Base-by-base conservation (phyloP, 2,329 filamentous ascomycete species). In the Fusarium torulosum region DNA sequence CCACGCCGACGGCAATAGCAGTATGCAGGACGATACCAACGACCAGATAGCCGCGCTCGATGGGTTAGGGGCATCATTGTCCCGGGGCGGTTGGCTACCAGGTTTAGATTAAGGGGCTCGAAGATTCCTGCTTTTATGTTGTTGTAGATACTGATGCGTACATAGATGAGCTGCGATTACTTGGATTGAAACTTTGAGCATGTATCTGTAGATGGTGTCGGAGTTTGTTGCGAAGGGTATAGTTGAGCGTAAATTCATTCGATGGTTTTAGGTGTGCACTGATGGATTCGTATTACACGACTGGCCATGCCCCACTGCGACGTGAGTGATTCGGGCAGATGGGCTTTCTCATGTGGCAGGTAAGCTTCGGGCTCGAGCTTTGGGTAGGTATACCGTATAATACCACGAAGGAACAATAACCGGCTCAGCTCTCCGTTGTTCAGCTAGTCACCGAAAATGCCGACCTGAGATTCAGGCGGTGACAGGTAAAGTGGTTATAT, bases 71-170 rank as follows among this genome's bases (percentile, higher is more conserved):
- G 68, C 73, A 37, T 78, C 78, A 10, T 59, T 80, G 43, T 73
- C 69, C 37, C 70, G 69, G 20, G 72, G 69, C 17, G 75, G 76
- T 7, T 81, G 79, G 79, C 63, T 81, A 2, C 74, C 77, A 7
- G 73, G 75, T 0, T 59, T 81, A 53, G 79, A 81, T 47, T 81
- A 72, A 66, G 25, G 38, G 47, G 35, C 5, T 33, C 11, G 42
- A 19, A 15, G 23, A 17, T n/a, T 41, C 20, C 13, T 25, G n/a
- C 17, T 21, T 19, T 33, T 20, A 33, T 38, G 35, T 10, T 19
- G n/a, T 20, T 67, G 29, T 52, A 15, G 23, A 49, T 52, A 53
- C 21, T 61, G 21, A 40, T 33, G 44, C 23, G 44, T 35, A 20
- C 40, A 42, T 41, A 25, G 20, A 42, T 50, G 2, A 38, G 42